Base-by-base conservation (phyloP, 225 moss, liverwort and hornwort genomes). In the Physcomitrellopsis africana region DNA sequence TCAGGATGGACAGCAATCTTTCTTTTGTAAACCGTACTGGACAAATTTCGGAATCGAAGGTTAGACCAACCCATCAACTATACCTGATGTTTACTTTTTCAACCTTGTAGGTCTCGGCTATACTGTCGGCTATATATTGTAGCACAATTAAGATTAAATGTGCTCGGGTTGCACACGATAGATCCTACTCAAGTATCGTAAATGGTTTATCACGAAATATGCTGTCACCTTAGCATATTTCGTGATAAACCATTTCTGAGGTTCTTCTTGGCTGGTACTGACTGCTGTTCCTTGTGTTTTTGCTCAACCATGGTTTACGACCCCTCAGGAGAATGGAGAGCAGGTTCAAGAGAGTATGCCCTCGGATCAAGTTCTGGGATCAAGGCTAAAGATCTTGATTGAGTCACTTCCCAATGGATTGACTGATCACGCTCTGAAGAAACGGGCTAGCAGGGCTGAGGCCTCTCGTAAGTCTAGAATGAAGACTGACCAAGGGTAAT, bases 341-440 rank as follows among this genome's bases (percentile, higher is more conserved):
- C 81, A 68, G 56, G 75, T 57, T 19, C 60, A 63, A 17, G 82
- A 79, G 52, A 63, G 62, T 8, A 63, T 87, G 89, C 96, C 93
- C 19, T 81, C 89, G 14, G 92, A 96, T 78, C 76, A 79, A 82
- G 93, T 93, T 22, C 47, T 92, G 70, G 84, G 84, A 32, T 87
- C 93, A 41, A 89, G 93, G 69, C 70, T 96, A 0, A 82, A 82
- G 63, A 86, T 74, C 51, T 89, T 96, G 63, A 90, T 93, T 29
- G 87, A 93, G 78, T 76, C 89, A 37, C 79, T 93, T 18, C 89
- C 93, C 5, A 90, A 81, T 75, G 91, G 89, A 53, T 8, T 78
- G 12, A 87, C 78, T 23, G 11, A 66, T 7, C 69, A 48, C 61
- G 81, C 69, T 12, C 45, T 55, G 49, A 83, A 72, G 10, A 87